These are phyloP conservation scores for Phytophthora hybrid DNA, from an alignment of 352 stramenopile species.

Conservation along the genomic window DNA sequence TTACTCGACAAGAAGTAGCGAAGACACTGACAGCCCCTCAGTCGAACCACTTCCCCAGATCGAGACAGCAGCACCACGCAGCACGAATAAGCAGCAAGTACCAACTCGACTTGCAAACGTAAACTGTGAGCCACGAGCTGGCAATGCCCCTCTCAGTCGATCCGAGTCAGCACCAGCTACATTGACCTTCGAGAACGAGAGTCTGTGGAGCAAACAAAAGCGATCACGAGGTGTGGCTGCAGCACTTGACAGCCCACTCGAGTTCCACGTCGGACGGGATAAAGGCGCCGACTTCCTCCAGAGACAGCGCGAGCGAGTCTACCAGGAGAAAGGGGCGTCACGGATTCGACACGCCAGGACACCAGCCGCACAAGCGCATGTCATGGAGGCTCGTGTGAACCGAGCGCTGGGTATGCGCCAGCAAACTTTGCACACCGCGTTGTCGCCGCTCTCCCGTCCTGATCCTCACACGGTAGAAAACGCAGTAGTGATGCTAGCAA, in stretches of 20 bases:
- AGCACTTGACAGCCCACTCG: slow-evolving; percentile 38
- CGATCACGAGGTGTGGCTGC: slow-evolving; percentile 51
- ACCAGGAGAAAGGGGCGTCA: slow-evolving; percentile 36
- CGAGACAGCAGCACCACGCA: background rate
- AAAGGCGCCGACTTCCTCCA: slow-evolving; percentile 60
- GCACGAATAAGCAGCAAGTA: background rate
- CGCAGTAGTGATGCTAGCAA: slow-evolving; percentile 38
- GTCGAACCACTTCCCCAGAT: slow-evolving; percentile 24
- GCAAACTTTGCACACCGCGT: slow-evolving; percentile 1
- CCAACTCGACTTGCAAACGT: background rate
- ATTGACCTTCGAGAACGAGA: slow-evolving; percentile 36
- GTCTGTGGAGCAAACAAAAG: slow-evolving; percentile 42
- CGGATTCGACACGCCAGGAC: slow-evolving; percentile 60
- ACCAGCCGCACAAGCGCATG: slow-evolving; percentile 39
- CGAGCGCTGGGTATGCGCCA: slow-evolving; percentile 51
- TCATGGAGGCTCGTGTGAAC: slow-evolving; percentile 55
- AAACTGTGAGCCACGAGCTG: background rate
- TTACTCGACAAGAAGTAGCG: background rate
- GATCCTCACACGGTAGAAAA: slow-evolving; percentile 50
- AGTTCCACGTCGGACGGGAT: slow-evolving; percentile 50
- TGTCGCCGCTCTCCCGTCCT: slow-evolving; percentile 46
- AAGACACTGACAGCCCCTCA: slow-evolving; percentile 11
- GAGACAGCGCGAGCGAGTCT: slow-evolving; percentile 52
- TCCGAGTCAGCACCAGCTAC: slow-evolving; percentile 62
- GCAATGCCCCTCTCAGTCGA: slow-evolving; percentile 35